phyloP scores from a whole-genome alignment of 331 rosid species.

The Malus hybrid region DNA sequence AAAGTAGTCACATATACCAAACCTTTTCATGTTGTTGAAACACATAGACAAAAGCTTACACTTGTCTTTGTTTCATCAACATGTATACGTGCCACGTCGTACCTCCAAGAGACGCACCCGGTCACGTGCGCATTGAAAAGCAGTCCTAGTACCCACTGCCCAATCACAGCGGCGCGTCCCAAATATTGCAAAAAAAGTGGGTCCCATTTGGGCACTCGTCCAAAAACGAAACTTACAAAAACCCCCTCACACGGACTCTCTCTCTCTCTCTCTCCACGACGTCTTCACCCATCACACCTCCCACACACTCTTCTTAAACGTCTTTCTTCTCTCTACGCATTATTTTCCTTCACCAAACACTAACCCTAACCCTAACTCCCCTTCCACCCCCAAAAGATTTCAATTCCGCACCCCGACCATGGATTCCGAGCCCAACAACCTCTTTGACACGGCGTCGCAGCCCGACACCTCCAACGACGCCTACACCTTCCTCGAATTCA shows the following conservation, averaged over 20 bases:
- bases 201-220: background rate
- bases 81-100: background rate
- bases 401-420: constrained; percentile 21
- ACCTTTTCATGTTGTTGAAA: too few species aligned
- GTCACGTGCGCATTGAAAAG: background rate
- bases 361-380: constrained; percentile 61
- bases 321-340: constrained; percentile 1
- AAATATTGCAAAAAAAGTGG: background rate
- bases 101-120: background rate
- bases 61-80: too few species aligned
- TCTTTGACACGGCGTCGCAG: constrained; percentile 92
- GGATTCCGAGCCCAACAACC: constrained; percentile 85
- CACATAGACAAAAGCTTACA: too few species aligned
- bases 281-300: constrained; percentile 4
- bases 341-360: constrained; percentile 23
- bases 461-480: constrained; percentile 96
- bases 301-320: constrained; percentile 8
- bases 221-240: background rate
- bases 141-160: background rate
- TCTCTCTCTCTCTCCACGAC: background rate
- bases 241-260: background rate
- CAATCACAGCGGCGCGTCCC: constrained; percentile 16
- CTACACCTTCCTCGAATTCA: constrained; percentile 95
- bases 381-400: constrained; percentile 32
- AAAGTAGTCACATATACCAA: too few species aligned